These are phyloP conservation scores for Brassica incana DNA, from an alignment of 345 rosid species.

Conservation along the genomic window DNA sequence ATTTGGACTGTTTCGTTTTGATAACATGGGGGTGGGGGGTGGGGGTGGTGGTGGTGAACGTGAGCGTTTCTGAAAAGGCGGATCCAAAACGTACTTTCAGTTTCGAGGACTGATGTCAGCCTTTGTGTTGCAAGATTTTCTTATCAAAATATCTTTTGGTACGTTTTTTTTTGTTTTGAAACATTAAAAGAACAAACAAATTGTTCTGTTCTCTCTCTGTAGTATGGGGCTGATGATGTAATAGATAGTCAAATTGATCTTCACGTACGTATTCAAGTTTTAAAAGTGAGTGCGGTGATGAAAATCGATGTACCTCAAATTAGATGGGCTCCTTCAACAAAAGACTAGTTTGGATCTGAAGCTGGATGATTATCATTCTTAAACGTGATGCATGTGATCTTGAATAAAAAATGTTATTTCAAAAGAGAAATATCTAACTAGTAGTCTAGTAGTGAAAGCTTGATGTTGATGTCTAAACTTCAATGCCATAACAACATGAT, in stretches of 20 bases:
- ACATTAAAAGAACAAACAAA: slow-evolving; percentile 20
- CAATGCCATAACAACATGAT: not conserved
- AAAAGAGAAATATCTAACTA: not conserved
- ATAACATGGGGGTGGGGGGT: slow-evolving; percentile 10
- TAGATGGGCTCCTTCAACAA: not conserved
- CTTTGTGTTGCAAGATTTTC: slow-evolving; percentile 21
- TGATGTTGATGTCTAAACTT: slow-evolving; percentile 5
- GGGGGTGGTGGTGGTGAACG: slow-evolving; percentile 26
- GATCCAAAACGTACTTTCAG: slow-evolving; percentile 38
- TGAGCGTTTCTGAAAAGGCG: slow-evolving; percentile 39
- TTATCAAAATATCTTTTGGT: slow-evolving; percentile 8
- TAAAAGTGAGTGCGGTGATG: not conserved
- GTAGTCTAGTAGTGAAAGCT: not conserved
- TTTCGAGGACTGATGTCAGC: slow-evolving; percentile 41
- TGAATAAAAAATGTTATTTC: not conserved
- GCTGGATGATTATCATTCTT: not conserved
- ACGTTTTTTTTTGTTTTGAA: slow-evolving; percentile 7
- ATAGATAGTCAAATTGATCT: slow-evolving; percentile 9
- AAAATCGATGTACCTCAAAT: not conserved
- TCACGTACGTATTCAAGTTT: slow-evolving; percentile 13
- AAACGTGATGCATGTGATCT: slow-evolving; percentile 10
- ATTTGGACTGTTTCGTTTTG: slow-evolving; percentile 26
- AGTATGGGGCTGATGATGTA: slow-evolving; percentile 28
- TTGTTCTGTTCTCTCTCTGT: slow-evolving; percentile 2
- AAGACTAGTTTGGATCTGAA: slow-evolving; percentile 1